Conservation (phyloP, 208 protist genomes). For the Tritrichomonas musculus region DNA sequence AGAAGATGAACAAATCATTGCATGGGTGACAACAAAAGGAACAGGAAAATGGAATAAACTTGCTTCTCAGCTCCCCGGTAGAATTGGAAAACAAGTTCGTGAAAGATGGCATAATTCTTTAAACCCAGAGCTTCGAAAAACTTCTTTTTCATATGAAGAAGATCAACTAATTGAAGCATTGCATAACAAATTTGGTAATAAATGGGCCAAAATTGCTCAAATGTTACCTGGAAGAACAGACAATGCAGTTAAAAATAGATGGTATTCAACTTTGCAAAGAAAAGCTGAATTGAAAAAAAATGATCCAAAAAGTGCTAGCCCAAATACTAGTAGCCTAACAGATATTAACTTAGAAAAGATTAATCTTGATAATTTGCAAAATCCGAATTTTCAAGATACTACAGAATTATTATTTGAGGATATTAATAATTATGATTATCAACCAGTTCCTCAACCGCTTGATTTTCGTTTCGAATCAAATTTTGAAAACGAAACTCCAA, state of each 20-base stretch:
- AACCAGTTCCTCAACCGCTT: no score
- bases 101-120: conserved; percentile 53
- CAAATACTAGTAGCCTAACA: no score
- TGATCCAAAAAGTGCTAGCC: no score
- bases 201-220: conserved; percentile 49
- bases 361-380: no score
- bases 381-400: no score
- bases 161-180: conserved; percentile 43
- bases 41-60: conserved; percentile 45
- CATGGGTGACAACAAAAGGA: conserved; percentile 33
- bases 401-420: no score
- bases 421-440: no score
- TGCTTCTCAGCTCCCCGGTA: conserved; percentile 29
- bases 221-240: conserved; percentile 49
- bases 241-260: conserved; percentile 53
- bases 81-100: conserved; percentile 52
- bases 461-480: no score
- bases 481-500: no score
- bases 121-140: conserved; percentile 47
- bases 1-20: conserved; percentile 45
- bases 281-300: no score
- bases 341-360: no score
- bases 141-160: conserved; percentile 47
- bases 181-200: conserved; percentile 45
- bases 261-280: conserved; percentile 47